phyloP scores from a whole-genome alignment of 768 basidiomycete species.

The Xanthoconium purpureum region DNA sequence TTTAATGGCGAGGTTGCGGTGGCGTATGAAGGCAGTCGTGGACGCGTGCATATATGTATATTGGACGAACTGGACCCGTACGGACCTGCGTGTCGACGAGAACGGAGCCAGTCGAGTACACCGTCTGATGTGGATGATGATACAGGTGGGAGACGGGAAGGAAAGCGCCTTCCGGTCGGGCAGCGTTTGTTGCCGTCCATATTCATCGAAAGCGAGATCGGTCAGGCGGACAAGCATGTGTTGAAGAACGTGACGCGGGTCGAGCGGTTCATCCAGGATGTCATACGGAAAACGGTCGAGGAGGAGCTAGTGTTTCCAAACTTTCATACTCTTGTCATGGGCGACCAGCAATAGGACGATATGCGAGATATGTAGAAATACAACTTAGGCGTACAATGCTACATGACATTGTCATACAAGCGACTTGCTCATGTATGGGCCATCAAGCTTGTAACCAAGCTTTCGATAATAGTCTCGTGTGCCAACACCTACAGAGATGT shows the following conservation, averaged over 20 bases:
- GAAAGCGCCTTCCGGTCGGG: constrained; percentile 75
- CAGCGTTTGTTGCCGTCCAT: constrained; percentile 82
- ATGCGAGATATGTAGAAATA: constrained; percentile 6
- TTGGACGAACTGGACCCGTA: constrained; percentile 87
- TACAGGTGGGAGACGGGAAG: constrained; percentile 39
- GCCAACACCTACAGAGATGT: constrained; percentile 68
- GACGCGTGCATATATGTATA: constrained; percentile 83
- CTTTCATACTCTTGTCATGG: constrained; percentile 76
- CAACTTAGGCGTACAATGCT: constrained; percentile 5
- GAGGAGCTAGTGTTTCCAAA: constrained; percentile 97
- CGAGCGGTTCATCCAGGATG: constrained; percentile 93
- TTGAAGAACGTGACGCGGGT: constrained; percentile 94
- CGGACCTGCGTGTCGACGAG: constrained; percentile 64
- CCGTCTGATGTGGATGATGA: constrained; percentile 68
- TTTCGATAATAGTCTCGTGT: constrained; percentile 96
- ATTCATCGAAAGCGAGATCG: constrained; percentile 94
- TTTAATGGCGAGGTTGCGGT: constrained; percentile 86
- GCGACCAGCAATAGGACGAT: constrained; percentile 30
- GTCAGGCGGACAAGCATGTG: constrained; percentile 93
- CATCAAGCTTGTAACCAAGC: constrained; percentile 91
- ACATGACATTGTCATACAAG: constrained; percentile 38
- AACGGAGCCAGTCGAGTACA: constrained; percentile 44
- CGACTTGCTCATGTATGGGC: constrained; percentile 96
- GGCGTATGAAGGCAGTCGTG: constrained; percentile 83
- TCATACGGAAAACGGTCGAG: constrained; percentile 90